Percentiles rank a stretch among this genome's conserved stretches.
phyloP scores from a whole-genome alignment of 495 filamentous ascomycete genomes.

The Daldinia bambusicola region DNA sequence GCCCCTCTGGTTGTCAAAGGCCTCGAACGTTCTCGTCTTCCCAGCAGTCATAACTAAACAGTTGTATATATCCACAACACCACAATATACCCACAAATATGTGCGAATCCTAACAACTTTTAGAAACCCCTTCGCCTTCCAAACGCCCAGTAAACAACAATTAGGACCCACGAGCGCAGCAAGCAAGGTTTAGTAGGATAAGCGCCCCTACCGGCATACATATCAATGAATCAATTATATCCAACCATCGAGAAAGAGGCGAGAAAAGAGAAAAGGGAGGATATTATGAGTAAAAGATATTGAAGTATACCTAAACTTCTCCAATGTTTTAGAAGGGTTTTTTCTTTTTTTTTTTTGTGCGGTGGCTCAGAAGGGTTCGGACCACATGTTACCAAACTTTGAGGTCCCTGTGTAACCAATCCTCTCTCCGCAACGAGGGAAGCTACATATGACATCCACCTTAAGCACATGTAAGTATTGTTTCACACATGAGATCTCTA shows the following conservation, averaged over 20 bases:
- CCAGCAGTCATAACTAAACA: background rate
- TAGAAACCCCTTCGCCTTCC: background rate
- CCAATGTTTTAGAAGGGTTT: background rate
- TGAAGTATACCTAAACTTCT: background rate
- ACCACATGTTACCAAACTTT: background rate
- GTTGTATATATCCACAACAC: slow-evolving; percentile 1
- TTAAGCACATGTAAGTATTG: slow-evolving; percentile 8
- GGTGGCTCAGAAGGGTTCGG: background rate
- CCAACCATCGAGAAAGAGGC: background rate
- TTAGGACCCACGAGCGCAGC: background rate
- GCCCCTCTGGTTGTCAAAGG: background rate
- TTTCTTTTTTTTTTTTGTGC: background rate
- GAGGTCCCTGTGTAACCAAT: background rate
- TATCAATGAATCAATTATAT: background rate
- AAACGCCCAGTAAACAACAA: background rate
- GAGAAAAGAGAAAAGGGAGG: background rate
- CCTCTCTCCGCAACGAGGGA: background rate
- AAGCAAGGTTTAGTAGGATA: slow-evolving; percentile 1
- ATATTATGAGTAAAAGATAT: background rate
- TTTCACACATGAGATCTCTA: slow-evolving; percentile 4
- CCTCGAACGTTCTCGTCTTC: slow-evolving; percentile 5
- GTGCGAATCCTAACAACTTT: slow-evolving; percentile 2
- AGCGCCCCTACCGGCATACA: slow-evolving; percentile 6
- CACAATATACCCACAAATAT: slow-evolving; percentile 4
- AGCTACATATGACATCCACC: background rate